phyloP scores from a whole-genome alignment of 176 grass and related monocot species.

The Oryza officinalis region DNA sequence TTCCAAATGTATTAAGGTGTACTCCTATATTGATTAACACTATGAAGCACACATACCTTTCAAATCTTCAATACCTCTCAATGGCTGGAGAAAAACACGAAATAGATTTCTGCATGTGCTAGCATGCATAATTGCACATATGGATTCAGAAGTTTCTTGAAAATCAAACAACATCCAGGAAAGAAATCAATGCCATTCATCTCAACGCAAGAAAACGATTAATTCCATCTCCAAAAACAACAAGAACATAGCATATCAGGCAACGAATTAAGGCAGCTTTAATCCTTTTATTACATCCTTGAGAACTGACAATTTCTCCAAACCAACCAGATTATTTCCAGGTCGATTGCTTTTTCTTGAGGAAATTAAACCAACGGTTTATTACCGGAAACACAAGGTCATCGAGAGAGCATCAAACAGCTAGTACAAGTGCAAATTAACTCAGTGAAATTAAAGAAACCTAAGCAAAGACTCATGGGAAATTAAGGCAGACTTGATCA shows the following conservation, averaged over 20 bases:
- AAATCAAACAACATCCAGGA: neutral
- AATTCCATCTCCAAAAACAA: neutral
- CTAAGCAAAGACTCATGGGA: neutral
- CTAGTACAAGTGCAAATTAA: constrained; percentile 7
- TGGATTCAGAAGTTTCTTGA: neutral
- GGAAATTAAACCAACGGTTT: constrained; percentile 38
- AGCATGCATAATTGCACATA: too few species aligned
- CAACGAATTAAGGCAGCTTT: neutral
- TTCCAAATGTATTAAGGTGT: neutral
- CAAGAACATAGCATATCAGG: neutral
- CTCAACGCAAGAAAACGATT: too few species aligned
- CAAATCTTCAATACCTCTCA: too few species aligned
- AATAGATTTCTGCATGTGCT: too few species aligned
- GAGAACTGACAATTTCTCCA: constrained; percentile 20
- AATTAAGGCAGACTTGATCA: neutral
- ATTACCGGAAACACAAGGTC: constrained; percentile 47
- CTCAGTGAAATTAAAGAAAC: neutral
- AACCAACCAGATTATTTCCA: constrained; percentile 34
- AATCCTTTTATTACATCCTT: constrained; percentile 32
- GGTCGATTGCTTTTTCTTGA: neutral
- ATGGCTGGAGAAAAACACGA: too few species aligned
- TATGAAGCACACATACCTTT: too few species aligned
- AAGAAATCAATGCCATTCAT: too few species aligned
- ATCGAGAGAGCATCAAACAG: constrained; percentile 16
- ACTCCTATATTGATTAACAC: too few species aligned